Conservation (phyloP, 2,329 filamentous ascomycete species). For the Harringtonia aguacate region DNA sequence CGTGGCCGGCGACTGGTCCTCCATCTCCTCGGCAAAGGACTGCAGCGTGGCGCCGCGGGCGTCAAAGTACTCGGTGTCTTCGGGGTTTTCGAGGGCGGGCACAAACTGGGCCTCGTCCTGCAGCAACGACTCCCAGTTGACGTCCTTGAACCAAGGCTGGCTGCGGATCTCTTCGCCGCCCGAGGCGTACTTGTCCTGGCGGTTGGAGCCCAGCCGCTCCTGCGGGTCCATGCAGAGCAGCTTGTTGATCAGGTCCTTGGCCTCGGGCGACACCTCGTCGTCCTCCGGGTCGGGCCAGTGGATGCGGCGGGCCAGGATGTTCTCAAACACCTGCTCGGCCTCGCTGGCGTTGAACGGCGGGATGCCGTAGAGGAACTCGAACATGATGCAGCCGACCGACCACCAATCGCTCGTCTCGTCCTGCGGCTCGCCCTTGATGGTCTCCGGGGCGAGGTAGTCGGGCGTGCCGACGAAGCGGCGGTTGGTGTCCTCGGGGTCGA, state of each 20-base stretch:
- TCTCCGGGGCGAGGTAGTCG: constrained; percentile 94
- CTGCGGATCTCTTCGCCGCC: constrained; percentile 86
- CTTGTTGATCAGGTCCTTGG: constrained; percentile 89
- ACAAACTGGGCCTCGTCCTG: constrained; percentile 95
- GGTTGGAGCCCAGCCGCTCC: constrained; percentile 75
- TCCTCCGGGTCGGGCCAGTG: constrained; percentile 84
- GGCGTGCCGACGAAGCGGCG: constrained; percentile 93
- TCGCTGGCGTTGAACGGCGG: constrained; percentile 88
- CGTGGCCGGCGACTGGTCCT: constrained; percentile 76
- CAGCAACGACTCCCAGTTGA: constrained; percentile 85
- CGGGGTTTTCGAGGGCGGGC: constrained; percentile 81
- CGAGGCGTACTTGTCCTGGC: constrained; percentile 67
- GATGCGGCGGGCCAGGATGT: constrained; percentile 81
- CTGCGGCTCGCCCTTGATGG: constrained; percentile 87
- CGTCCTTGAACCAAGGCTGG: constrained; percentile 78
- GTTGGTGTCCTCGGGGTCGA: constrained; percentile 88
- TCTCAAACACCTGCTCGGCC: constrained; percentile 91
- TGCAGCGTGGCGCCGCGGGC: constrained; percentile 82
- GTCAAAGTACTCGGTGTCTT: constrained; percentile 98
- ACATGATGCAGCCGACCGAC: constrained; percentile 97
- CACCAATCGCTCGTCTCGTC: constrained; percentile 99
- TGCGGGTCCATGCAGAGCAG: constrained; percentile 77
- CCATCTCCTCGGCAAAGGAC: constrained; percentile 86
- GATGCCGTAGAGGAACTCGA: constrained; percentile 87
- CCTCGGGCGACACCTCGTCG: constrained; percentile 70